Base-by-base conservation (phyloP, 2,329 filamentous ascomycete species). In the Sporothrix luriei region DNA sequence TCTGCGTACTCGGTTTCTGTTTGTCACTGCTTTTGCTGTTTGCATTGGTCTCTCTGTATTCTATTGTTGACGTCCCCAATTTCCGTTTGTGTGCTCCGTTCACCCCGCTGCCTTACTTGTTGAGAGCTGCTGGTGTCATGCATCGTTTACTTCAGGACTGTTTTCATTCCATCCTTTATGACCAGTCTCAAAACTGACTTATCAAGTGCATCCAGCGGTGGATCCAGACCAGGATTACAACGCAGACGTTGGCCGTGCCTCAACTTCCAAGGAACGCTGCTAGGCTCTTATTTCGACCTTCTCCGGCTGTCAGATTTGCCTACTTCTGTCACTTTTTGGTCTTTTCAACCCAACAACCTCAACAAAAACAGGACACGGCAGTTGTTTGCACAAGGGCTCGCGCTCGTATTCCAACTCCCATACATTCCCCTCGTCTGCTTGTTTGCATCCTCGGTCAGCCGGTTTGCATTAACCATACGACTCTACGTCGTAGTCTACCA, bases 391-490 rank as follows among this genome's bases (percentile, higher is more conserved):
- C 3, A 29, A 3, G 29, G 29, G 5, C 29, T 29, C 29, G 29
- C 5, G 5, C 29, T 29, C 29, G 29, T 29, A 33, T 33, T 33
- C 33, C 33, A 33, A 9, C 4, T 33, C 33, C 33, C 33, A 1
- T 33, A 33, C 33, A 24, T 61, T 24, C 33, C 55, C 19, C 33
- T 43, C 33, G 43, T 43, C n/a, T n/a, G 14, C 6, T 59, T 19
- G 33, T 14, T 21, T 59, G 33, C 55, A 21, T 21, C 57, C 57
- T 40, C 13, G 13, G 52, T 33, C 33, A 19, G 29, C 57, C 48
- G 33, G 33, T 43, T 43, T 61, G 33, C 55, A 24, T 43, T 61
- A n/a, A 61, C 14, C 55, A 61, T 61, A 61, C 57, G 57, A 46
- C 57, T 26, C 57, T 62, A 62, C n/a, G 33, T 9, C 33, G 33